Evolutionary conservation across 2,329 filamentous ascomycete genomes (phyloP), one percentile per base, ranked within the genome.

Genomic region (Beauveria sp.): DNA sequence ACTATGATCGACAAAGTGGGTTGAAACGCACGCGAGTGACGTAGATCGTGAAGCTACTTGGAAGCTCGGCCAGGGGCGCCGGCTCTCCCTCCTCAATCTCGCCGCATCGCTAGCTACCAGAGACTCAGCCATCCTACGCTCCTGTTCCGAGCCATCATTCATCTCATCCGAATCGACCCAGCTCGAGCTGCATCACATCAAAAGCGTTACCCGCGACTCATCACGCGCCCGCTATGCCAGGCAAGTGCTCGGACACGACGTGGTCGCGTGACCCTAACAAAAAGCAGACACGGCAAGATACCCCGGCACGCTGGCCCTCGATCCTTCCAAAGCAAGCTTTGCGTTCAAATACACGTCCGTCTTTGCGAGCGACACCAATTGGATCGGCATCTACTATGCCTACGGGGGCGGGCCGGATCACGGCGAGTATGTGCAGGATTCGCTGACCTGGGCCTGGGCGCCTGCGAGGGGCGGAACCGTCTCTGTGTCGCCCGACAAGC

Each of bases 391-490:
- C 9, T 70, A 68, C 56, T 60, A 49, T 34, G 63, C 66, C n/a
- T 63, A 64, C 0, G 64, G 65, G n/a, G 66, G 67, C 8, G 66
- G 64, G 2, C 67, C 68, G 0, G 63, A 65, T 14, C 62, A 68
- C 28, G 60, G 64, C 28, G 50, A 56, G n/a, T 61, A 64, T 5
- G 63, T 63, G 1, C 59, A 62, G 3, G 42, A 54, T 4, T 68
- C 68, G 10, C 54, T 68, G n/a, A 55, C 45, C 10, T 71, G 70
- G 70, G 53, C 43, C 3, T 71, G 70, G 58, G 66, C 66, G 5
- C 65, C 65, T 1, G 52, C 53, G 0, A 18, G 30, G 3, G 26
- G 60, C 2, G 69, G 69, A 30, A 63, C 52, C 1, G 52, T 69
- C 22, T 49, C 52, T 5, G 47, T 70, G 4, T 42, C 54, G 16